Percentiles rank a stretch among this genome's conserved stretches.
Conservation (phyloP, 2,329 filamentous ascomycete genomes). For the Verticillium nonalfalfae region DNA sequence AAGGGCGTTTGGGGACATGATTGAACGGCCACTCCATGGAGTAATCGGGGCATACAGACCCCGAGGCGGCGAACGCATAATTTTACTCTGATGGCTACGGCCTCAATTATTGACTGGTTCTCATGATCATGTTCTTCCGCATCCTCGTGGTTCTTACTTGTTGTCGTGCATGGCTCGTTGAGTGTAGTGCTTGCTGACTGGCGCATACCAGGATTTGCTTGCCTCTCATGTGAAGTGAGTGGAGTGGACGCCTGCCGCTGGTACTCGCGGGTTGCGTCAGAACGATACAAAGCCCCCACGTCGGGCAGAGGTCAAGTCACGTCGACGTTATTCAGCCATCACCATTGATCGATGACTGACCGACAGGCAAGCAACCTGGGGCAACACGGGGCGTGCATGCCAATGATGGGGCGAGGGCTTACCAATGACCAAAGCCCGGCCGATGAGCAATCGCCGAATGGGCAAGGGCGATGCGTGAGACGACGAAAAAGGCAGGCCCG, state of each 20-base stretch:
- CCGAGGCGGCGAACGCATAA: background rate
- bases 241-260: no score
- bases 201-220: no score
- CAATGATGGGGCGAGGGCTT: background rate
- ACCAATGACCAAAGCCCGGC: background rate
- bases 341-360: background rate
- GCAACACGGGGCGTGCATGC: background rate
- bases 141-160: no score
- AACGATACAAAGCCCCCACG: no score
- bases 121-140: background rate
- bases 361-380: no score
- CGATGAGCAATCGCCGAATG: background rate
- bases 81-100: background rate
- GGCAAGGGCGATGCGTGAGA: background rate
- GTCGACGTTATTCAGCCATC: no score
- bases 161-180: no score
- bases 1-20: background rate
- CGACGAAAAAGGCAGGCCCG: background rate
- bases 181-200: no score
- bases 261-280: no score
- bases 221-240: no score
- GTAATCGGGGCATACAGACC: background rate
- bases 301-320: no score
- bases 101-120: background rate
- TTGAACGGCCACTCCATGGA: background rate